Percentiles rank a stretch among this genome's conserved stretches.
These are phyloP conservation scores for Dioscorea alata DNA, from an alignment of 106 monocot species.

Conservation along the genomic window DNA sequence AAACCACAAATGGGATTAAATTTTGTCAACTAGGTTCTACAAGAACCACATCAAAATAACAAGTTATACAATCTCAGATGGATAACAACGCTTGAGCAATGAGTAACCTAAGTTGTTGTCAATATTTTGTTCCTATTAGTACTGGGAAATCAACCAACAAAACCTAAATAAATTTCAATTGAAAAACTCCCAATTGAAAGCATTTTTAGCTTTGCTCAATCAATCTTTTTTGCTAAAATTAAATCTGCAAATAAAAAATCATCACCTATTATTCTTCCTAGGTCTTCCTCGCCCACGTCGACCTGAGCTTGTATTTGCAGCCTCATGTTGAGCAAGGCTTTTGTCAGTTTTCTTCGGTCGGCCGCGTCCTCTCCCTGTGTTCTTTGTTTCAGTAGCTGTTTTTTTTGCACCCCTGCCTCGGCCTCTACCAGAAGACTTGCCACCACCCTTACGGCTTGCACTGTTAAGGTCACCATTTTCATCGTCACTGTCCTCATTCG, in stretches of 20 bases:
- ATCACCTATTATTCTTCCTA: slow-evolving; percentile 11
- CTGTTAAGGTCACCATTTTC: slow-evolving; percentile 11
- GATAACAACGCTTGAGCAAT: no score
- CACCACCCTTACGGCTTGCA: slow-evolving; percentile 23
- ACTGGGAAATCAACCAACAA: no score
- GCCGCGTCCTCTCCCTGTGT: slow-evolving; percentile 32
- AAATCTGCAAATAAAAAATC: not conserved
- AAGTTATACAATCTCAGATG: no score
- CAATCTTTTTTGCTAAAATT: no score
- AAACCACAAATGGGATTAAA: no score
- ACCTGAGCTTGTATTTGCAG: slow-evolving; percentile 17
- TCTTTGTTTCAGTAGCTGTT: slow-evolving; percentile 12
- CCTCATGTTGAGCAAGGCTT: not conserved
- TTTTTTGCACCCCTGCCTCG: slow-evolving; percentile 35
- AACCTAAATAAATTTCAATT: no score
- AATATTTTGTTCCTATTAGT: no score
- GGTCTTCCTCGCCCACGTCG: slow-evolving; percentile 21
- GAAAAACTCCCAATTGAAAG: no score
- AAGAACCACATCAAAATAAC: no score
- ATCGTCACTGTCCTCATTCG: slow-evolving; percentile 1
- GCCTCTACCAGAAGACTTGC: slow-evolving; percentile 38
- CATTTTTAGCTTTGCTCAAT: no score
- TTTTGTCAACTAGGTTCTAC: no score
- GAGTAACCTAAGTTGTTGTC: no score
- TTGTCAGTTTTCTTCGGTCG: slow-evolving; percentile 35